A percentile compares a stretch with the other conserved stretches of the same genome.
phyloP scores from a whole-genome alignment of 2,329 filamentous ascomycete species.

The Fusarium tjaetaba region DNA sequence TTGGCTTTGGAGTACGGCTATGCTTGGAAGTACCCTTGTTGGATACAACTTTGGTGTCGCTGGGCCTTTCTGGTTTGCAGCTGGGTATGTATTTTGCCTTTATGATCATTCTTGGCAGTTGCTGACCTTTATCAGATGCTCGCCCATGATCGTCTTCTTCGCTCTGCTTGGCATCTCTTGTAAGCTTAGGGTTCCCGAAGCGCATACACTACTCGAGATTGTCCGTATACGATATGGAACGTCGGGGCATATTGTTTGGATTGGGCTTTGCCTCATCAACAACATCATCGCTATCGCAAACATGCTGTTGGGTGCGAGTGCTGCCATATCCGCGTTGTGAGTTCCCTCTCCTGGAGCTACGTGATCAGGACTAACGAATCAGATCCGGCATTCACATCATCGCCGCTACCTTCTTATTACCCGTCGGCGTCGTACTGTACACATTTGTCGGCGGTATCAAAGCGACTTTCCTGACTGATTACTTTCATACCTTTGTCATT shows the following conservation, averaged over 20 bases:
- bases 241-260: conserved; percentile 61
- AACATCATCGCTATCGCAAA: conserved; percentile 64
- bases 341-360: neutral
- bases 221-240: conserved; percentile 61
- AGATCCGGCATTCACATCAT: conserved; percentile 62
- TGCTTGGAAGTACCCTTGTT: conserved; percentile 60
- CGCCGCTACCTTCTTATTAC: conserved; percentile 58
- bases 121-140: conserved; percentile 45
- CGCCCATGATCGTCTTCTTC: conserved; percentile 66
- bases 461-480: conserved; percentile 59
- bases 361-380: neutral
- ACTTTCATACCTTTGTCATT: conserved; percentile 65
- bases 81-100: conserved; percentile 47
- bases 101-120: accelerated
- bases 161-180: conserved; percentile 61
- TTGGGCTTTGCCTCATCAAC: conserved; percentile 62
- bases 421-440: conserved; percentile 52
- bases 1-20: conserved; percentile 64
- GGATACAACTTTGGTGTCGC: conserved; percentile 65
- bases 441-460: conserved; percentile 54
- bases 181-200: conserved; percentile 62
- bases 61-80: conserved; percentile 67
- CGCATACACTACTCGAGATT: conserved; percentile 64
- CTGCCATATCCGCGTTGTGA: conserved; percentile 49
- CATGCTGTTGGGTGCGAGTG: conserved; percentile 57